Conservation (phyloP, 2,329 filamentous ascomycete species). For the Chrysosphaeria jannelii region DNA sequence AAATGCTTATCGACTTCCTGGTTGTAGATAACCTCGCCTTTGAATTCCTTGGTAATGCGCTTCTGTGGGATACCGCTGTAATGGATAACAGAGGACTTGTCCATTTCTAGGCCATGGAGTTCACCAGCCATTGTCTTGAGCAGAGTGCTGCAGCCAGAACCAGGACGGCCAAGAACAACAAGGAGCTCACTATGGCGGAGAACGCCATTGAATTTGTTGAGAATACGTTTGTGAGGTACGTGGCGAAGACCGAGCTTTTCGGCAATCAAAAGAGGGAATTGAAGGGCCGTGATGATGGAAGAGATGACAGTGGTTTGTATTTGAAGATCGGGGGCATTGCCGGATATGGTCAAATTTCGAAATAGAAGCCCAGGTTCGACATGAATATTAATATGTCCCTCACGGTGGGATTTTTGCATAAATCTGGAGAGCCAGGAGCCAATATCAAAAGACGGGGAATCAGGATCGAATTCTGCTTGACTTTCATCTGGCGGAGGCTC, state of each 20-base stretch:
- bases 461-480: constrained; percentile 12
- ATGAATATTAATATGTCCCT: constrained; percentile 20
- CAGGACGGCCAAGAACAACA: constrained; percentile 24
- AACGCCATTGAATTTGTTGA: constrained; percentile 28
- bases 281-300: constrained; percentile 22
- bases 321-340: constrained; percentile 34
- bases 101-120: constrained; percentile 23
- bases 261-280: constrained; percentile 12
- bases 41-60: constrained; percentile 26
- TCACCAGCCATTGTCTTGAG: constrained; percentile 28
- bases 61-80: constrained; percentile 28
- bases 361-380: constrained; percentile 34
- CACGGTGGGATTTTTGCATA: constrained; percentile 17
- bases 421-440: constrained; percentile 26
- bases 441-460: constrained; percentile 16
- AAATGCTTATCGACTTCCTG: constrained; percentile 40
- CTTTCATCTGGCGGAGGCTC: constrained; percentile 5
- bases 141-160: constrained; percentile 25
- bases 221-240: constrained; percentile 32
- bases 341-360: constrained; percentile 34
- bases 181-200: constrained; percentile 24
- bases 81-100: constrained; percentile 19
- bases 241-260: constrained; percentile 20
- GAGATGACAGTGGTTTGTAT: constrained; percentile 38
- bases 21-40: constrained; percentile 41